A percentile compares a stretch with the other conserved stretches of the same genome.
Evolutionary conservation across 805 yeast species (phyloP).

Genomic region (Lipomyces sp.): DNA sequence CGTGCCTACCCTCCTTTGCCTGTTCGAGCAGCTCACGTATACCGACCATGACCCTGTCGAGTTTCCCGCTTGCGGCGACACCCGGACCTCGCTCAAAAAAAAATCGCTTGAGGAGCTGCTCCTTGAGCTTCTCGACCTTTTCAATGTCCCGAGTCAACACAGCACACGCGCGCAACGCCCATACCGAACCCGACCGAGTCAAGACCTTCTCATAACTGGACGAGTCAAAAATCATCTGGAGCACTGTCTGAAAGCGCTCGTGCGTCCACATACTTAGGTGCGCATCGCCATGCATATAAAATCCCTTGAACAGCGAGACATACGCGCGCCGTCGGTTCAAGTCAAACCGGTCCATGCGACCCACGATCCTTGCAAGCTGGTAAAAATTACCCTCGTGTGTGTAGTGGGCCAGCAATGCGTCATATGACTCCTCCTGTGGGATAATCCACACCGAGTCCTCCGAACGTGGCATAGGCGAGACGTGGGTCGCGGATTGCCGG

Average conservation of each 20-base stretch:
- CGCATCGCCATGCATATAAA: constrained; percentile 11
- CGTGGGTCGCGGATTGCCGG: neutral
- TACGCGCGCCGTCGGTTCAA: constrained; percentile 13
- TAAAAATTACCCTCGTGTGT: constrained; percentile 27
- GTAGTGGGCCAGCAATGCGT: constrained; percentile 30
- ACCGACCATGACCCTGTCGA: constrained; percentile 2
- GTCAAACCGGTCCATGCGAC: constrained; percentile 26
- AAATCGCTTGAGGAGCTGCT: constrained; percentile 2
- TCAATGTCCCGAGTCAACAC: neutral
- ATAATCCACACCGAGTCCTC: constrained; percentile 25
- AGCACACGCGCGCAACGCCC: constrained; percentile 16
- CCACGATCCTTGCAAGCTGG: constrained; percentile 22
- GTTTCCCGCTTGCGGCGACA: constrained; percentile 3
- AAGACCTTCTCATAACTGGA: neutral
- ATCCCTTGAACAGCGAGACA: constrained; percentile 20
- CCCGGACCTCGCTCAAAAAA: neutral
- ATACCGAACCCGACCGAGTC: constrained; percentile 7
- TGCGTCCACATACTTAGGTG: constrained; percentile 17
- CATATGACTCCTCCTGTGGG: constrained; percentile 28
- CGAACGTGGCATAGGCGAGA: constrained; percentile 6
- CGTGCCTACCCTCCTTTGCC: neutral
- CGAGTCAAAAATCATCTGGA: constrained; percentile 12
- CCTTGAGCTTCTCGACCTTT: neutral
- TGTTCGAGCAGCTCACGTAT: neutral
- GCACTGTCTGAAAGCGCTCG: constrained; percentile 15